phyloP scores from a whole-genome alignment of 306 rosid species.

The Astragalus membranaceus region DNA sequence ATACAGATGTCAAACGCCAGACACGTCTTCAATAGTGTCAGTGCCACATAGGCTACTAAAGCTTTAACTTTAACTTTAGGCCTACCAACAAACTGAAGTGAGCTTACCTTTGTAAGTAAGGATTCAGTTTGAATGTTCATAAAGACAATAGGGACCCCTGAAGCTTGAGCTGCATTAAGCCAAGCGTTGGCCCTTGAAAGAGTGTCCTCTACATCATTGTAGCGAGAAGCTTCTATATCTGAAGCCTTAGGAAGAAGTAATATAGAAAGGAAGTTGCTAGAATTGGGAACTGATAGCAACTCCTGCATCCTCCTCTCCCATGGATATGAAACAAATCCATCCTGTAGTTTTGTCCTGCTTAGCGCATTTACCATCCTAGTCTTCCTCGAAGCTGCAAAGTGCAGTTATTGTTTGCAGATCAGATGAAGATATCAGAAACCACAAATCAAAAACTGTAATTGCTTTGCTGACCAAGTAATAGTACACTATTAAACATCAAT shows the following conservation, averaged over 20 bases:
- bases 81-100: background rate
- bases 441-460: background rate
- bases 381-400: conserved; percentile 61
- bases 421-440: conserved; percentile 22
- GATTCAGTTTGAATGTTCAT: conserved; percentile 94
- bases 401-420: background rate
- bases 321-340: conserved; percentile 77
- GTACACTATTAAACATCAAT: no score
- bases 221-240: conserved; percentile 62
- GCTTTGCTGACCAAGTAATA: no score
- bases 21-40: no score
- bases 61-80: no score
- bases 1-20: no score
- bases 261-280: conserved; percentile 67
- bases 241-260: conserved; percentile 85
- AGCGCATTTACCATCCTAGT: conserved; percentile 71
- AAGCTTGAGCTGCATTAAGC: conserved; percentile 78
- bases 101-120: conserved; percentile 73
- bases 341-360: conserved; percentile 52
- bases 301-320: conserved; percentile 95
- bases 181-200: conserved; percentile 89
- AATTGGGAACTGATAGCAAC: conserved; percentile 57
- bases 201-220: conserved; percentile 85
- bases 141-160: conserved; percentile 79
- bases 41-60: no score